phyloP scores from a whole-genome alignment of 2,329 filamentous ascomycete species.

The Stachybotrys elegans region DNA sequence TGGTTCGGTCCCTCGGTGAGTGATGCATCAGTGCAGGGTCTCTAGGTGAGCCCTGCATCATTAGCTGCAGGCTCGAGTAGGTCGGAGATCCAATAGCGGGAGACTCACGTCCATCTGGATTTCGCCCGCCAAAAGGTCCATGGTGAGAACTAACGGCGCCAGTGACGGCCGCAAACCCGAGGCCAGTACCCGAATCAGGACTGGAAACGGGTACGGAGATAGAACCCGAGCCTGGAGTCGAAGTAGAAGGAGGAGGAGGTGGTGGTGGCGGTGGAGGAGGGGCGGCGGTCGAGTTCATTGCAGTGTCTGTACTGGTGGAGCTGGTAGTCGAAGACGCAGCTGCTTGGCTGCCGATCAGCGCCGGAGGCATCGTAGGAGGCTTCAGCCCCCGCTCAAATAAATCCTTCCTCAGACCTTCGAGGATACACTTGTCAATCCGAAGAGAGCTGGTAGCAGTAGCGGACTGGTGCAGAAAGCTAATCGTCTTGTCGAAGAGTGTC shows the following conservation, averaged over 20 bases:
- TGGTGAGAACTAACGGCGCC: too few relatives aligned
- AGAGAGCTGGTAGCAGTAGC: constrained; percentile 72
- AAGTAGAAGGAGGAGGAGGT: background rate
- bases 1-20: too few relatives aligned
- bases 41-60: too few relatives aligned
- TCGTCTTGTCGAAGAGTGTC: constrained; percentile 65
- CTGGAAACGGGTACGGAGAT: background rate
- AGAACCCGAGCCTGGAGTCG: background rate
- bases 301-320: background rate
- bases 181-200: too few relatives aligned
- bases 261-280: background rate
- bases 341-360: too few relatives aligned
- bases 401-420: constrained; percentile 50
- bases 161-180: too few relatives aligned
- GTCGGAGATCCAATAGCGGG: too few relatives aligned
- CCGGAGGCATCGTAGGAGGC: too few relatives aligned
- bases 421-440: constrained; percentile 66
- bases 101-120: too few relatives aligned
- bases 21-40: too few relatives aligned
- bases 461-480: constrained; percentile 67
- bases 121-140: too few relatives aligned
- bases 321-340: background rate
- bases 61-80: too few relatives aligned
- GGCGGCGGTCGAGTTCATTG: constrained; percentile 5
- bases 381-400: constrained; percentile 32